Percentiles rank a stretch among this genome's conserved stretches.
These are phyloP conservation scores for Pterocarpus macrocarpus DNA, from an alignment of 306 rosid genomes.

Conservation along the genomic window DNA sequence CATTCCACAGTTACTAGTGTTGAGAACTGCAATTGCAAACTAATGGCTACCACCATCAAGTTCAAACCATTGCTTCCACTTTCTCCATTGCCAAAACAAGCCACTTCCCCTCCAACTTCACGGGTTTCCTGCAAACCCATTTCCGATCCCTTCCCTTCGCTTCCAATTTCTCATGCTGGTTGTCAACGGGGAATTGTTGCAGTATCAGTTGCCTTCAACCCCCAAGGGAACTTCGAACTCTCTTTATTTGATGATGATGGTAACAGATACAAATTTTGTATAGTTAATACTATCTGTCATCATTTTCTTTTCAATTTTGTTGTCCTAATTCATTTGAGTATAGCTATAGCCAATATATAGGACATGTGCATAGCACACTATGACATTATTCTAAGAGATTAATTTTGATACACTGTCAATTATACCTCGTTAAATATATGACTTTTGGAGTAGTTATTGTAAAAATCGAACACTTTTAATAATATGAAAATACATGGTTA, in stretches of 20 bases:
- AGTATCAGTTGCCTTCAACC: constrained; percentile 85
- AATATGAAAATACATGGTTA: no score
- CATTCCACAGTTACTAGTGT: background rate
- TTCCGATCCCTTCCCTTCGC: constrained; percentile 45
- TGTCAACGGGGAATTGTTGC: constrained; percentile 52
- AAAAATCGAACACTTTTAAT: no score
- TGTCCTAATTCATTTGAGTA: background rate
- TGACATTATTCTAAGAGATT: no score
- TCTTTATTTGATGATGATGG: constrained; percentile 72
- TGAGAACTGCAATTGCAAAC: constrained; percentile 30
- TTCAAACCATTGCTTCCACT: constrained; percentile 67
- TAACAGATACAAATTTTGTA: constrained; percentile 31
- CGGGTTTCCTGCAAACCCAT: constrained; percentile 53
- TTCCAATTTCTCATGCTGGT: constrained; percentile 21
- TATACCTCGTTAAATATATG: no score
- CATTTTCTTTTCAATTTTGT: background rate
- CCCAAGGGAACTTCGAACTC: constrained; percentile 86
- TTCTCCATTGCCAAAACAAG: constrained; percentile 60
- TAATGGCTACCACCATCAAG: constrained; percentile 64
- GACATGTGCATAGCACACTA: background rate
- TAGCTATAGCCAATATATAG: no score
- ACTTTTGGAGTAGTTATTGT: no score
- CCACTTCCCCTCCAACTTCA: constrained; percentile 41
- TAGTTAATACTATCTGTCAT: background rate
- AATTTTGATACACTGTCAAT: no score